phyloP scores from a whole-genome alignment of 306 rosid genomes.

The Gleditsia sinensis region DNA sequence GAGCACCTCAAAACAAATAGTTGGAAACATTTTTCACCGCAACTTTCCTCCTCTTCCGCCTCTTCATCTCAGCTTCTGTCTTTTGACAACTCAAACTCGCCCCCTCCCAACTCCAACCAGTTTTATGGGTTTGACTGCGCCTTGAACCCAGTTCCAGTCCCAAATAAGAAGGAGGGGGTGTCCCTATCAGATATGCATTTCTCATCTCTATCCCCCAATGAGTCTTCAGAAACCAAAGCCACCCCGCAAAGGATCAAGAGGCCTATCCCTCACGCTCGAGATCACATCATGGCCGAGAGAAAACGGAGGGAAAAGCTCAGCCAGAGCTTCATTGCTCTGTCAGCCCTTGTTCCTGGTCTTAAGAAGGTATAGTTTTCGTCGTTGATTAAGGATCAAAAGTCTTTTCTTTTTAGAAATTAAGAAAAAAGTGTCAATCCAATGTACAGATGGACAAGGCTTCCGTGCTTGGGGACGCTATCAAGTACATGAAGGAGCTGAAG shows the following conservation, averaged over 20 bases:
- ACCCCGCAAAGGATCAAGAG: conserved; percentile 38
- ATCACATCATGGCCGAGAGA: conserved; percentile 80
- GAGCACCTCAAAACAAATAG: conserved; percentile 18
- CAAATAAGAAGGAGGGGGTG: conserved; percentile 32
- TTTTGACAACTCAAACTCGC: conserved; percentile 47
- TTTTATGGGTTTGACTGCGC: conserved; percentile 25
- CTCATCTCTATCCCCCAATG: conserved; percentile 34
- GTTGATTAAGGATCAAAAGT: no score
- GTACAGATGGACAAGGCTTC: conserved; percentile 83
- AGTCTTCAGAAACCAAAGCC: conserved; percentile 26
- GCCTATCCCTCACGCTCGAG: conserved; percentile 54
- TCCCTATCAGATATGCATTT: conserved; percentile 31
- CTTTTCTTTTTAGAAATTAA: no score
- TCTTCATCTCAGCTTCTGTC: conserved; percentile 56
- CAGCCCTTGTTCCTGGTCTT: conserved; percentile 70
- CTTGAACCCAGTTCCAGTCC: no score
- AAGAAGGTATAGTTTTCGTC: conserved; percentile 55
- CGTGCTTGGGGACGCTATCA: conserved; percentile 69
- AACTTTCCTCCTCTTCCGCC: conserved; percentile 46
- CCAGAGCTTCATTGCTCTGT: conserved; percentile 81
- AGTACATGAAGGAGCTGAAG: conserved; percentile 66
- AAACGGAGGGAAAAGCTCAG: conserved; percentile 78
- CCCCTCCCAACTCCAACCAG: conserved; percentile 25
- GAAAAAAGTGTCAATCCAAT: no score
- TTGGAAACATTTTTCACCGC: conserved; percentile 36